These are phyloP conservation scores for Parasitella parasitica DNA, from an alignment of 371 early-diverging fungal genomes.

Conservation along the genomic window DNA sequence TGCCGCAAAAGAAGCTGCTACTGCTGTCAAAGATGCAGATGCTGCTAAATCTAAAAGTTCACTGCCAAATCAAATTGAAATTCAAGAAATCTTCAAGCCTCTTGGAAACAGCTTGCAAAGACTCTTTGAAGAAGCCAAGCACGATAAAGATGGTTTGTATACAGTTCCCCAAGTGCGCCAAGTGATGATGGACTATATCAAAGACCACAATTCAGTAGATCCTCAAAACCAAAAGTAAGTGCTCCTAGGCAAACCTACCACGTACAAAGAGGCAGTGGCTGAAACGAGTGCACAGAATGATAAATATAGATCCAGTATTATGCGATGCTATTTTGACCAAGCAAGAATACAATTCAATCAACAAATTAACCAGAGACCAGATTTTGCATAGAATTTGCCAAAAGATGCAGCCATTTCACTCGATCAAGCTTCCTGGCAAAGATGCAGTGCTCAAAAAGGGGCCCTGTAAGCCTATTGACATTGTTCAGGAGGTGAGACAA, in stretches of 20 bases:
- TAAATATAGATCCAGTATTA: constrained; percentile 60
- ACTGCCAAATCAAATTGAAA: constrained; percentile 21
- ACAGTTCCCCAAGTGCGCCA: constrained; percentile 55
- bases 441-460: constrained; percentile 44
- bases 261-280: too few relatives aligned
- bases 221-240: constrained; percentile 58
- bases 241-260: too few relatives aligned
- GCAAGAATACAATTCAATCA: constrained; percentile 58
- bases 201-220: constrained; percentile 54
- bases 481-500: constrained; percentile 62
- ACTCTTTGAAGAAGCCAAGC: constrained; percentile 55
- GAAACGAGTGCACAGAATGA: constrained; percentile 23
- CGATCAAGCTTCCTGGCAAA: constrained; percentile 46
- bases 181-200: constrained; percentile 61
- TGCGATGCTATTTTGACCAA: constrained; percentile 62
- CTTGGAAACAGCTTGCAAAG: constrained; percentile 36
- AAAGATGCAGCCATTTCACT: constrained; percentile 59
- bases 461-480: constrained; percentile 51
- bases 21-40: constrained; percentile 7
- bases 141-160: constrained; percentile 55
- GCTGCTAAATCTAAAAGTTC: constrained; percentile 22
- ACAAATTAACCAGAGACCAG: constrained; percentile 56
- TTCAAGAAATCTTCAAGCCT: constrained; percentile 60
- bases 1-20: constrained; percentile 7
- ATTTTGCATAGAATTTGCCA: constrained; percentile 43